These are phyloP conservation scores for Neophaeococcomyces mojaviensis DNA, from an alignment of 2,329 filamentous ascomycete species.

Conservation along the genomic window DNA sequence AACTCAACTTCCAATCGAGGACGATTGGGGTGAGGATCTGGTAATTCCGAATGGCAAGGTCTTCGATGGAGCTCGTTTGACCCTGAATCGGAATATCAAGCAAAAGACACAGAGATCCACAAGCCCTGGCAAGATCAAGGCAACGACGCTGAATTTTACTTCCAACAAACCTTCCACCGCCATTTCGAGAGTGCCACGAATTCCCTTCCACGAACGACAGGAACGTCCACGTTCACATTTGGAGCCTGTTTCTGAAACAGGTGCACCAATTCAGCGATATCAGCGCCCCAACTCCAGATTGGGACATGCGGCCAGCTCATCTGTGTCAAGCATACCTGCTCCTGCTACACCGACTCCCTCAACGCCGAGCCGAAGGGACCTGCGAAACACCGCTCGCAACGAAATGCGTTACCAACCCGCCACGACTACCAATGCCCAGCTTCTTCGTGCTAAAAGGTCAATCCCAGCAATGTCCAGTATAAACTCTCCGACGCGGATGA, in stretches of 20 bases:
- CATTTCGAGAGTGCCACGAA: conserved; percentile 66
- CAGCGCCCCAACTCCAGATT: conserved; percentile 61
- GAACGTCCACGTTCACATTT: conserved; percentile 67
- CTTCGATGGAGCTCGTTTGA: conserved; percentile 72
- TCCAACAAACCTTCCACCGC: conserved; percentile 56
- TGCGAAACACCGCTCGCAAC: conserved; percentile 38
- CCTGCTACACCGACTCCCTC: conserved; percentile 52
- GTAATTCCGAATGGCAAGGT: conserved; percentile 79
- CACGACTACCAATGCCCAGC: conserved; percentile 46
- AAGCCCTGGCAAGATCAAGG: conserved; percentile 56
- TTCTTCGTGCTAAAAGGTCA: conserved; percentile 54
- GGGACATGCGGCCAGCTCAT: conserved; percentile 63
- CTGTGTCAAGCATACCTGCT: conserved; percentile 56
- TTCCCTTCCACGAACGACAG: conserved; percentile 45
- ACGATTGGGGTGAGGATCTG: conserved; percentile 79
- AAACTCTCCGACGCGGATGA: conserved; percentile 26
- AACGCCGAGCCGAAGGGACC: conserved; percentile 54
- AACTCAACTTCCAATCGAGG: conserved; percentile 34
- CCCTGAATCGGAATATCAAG: conserved; percentile 84
- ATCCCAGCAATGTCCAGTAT: conserved; percentile 47
- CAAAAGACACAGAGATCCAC: conserved; percentile 64
- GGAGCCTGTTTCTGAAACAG: conserved; percentile 89
- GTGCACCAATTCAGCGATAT: conserved; percentile 58
- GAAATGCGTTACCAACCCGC: conserved; percentile 35
- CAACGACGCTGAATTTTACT: conserved; percentile 84